These are phyloP conservation scores for Neopestalotiopsis rosae DNA, from an alignment of 2,329 filamentous ascomycete species.

Conservation along the genomic window DNA sequence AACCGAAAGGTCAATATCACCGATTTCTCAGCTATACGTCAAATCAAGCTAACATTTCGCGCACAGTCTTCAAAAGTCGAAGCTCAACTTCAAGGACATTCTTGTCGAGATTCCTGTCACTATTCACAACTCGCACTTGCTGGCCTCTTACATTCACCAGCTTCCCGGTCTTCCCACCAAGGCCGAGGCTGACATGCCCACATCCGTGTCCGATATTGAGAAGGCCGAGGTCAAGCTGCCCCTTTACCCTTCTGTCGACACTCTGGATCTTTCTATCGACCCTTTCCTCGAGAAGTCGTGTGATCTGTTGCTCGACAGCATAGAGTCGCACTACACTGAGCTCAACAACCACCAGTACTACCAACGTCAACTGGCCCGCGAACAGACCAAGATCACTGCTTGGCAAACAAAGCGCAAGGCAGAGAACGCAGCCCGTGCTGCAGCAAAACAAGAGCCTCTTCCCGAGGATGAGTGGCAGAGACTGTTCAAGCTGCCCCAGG, in stretches of 20 bases:
- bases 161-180: conserved; percentile 71
- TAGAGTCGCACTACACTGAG: conserved; percentile 97
- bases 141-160: conserved; percentile 95
- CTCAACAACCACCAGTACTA: conserved; percentile 99
- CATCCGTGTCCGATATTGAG: conserved; percentile 79
- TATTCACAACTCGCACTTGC: conserved; percentile 96
- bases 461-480: conserved; percentile 98
- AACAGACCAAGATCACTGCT: conserved; percentile 94
- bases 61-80: conserved; percentile 86
- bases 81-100: conserved; percentile 92
- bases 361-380: conserved; percentile 88
- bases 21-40: not conserved
- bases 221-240: conserved; percentile 67
- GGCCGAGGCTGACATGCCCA: conserved; percentile 75
- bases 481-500: conserved; percentile 95
- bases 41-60: conserved; percentile 26
- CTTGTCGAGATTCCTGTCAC: conserved; percentile 86
- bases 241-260: conserved; percentile 87
- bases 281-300: conserved; percentile 98
- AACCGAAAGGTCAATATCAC: conserved; percentile 77
- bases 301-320: conserved; percentile 93
- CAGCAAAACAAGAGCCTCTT: conserved; percentile 86
- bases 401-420: conserved; percentile 98
- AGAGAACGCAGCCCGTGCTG: conserved; percentile 84
- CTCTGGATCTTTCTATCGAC: conserved; percentile 91